Evolutionary conservation across 2,329 filamentous ascomycete genomes (phyloP), one percentile per base, ranked within the genome.

Genomic region (Xylaria hypoxylon): DNA sequence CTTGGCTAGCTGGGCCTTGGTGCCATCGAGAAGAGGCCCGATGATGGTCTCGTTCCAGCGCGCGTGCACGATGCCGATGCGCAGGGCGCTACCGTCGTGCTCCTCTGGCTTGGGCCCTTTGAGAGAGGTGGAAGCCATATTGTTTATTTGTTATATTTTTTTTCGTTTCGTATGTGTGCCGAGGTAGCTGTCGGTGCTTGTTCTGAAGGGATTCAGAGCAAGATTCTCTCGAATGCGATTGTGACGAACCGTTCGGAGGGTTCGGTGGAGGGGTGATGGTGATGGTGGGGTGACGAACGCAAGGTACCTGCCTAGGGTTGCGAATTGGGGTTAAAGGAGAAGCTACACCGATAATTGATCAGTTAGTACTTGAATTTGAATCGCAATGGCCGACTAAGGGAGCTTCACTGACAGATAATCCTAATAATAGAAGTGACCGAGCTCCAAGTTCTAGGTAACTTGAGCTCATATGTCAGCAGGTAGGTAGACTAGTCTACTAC

Each of bases 31-130:
- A 64, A 99, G 89, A 59, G 93, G 89, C 65, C 92, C 89, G 80
- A 98, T 97, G 78, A 99, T 93, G 72, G 86, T 87, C 71, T 86
- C 86, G 83, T 99, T 99, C 96, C 96, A 99, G 75, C 96, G 90
- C 65, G 95, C 95, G 82, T 98, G 96, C 65, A 99, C 88, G 77
- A 99, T 98, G 77, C 92, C 95, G 78, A 99, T 90, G 77, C 96
- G 93, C 70, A 99, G 88, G 76, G 84, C 85, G 75, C 88, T 88
- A 79, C 92, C 91, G 77, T 90, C 84, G 79, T 88, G 85, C 73
- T 85, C 82, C 77, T 89, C 81, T 60, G 83, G 81, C 70, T 82
- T 81, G n/a, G 86, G 86, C 65, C 85, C 86, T 75, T 88, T 89
- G 79, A 85, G 79, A 28, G 76, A 74, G 65, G 83, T 83, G 79